A percentile compares a stretch with the other conserved stretches of the same genome.
phyloP scores from a whole-genome alignment of 768 basidiomycete species.

The Hericium erinaceus region DNA sequence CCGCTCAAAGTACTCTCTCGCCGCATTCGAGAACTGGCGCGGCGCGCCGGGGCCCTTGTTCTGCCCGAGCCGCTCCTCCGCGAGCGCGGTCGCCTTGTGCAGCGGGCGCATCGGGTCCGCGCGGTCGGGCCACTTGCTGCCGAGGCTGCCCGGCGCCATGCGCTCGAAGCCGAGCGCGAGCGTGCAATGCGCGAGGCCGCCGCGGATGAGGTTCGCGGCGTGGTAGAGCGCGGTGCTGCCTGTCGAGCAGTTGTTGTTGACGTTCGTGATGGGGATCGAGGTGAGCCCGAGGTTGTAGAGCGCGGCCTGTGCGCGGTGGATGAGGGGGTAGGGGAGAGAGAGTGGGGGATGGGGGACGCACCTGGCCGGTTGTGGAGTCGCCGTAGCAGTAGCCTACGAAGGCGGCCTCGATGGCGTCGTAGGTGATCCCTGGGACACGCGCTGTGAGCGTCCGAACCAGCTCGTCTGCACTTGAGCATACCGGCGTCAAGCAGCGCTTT shows the following conservation, averaged over 20 bases:
- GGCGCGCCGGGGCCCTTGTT: slow-evolving; percentile 67
- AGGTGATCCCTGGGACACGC: slow-evolving; percentile 57
- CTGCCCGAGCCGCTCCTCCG: slow-evolving; percentile 43
- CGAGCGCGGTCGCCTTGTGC: slow-evolving; percentile 30
- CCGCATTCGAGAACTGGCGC: slow-evolving; percentile 64
- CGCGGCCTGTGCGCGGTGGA: slow-evolving; percentile 39
- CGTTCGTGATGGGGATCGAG: slow-evolving; percentile 75
- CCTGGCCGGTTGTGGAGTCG: slow-evolving; percentile 72
- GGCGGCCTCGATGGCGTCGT: slow-evolving; percentile 66
- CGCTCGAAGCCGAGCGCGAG: slow-evolving; percentile 84
- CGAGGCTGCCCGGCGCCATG: slow-evolving; percentile 68
- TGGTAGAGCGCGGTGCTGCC: slow-evolving; percentile 72
- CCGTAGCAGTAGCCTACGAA: slow-evolving; percentile 75
- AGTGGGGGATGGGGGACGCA: slow-evolving; percentile 15
- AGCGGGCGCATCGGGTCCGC: slow-evolving; percentile 40
- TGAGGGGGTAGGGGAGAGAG: background rate
- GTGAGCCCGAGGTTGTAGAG: slow-evolving; percentile 81
- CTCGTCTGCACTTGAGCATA: slow-evolving; percentile 12
- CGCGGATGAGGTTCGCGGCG: slow-evolving; percentile 62
- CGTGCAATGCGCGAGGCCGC: slow-evolving; percentile 61
- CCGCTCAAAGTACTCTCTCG: slow-evolving; percentile 68
- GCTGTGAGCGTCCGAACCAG: background rate
- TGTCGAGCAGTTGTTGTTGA: slow-evolving; percentile 84
- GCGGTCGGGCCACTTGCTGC: slow-evolving; percentile 47
- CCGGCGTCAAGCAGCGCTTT: slow-evolving; percentile 84